Base-by-base conservation (phyloP, 139 green algal species). In the Tetraselmis chui region DNA sequence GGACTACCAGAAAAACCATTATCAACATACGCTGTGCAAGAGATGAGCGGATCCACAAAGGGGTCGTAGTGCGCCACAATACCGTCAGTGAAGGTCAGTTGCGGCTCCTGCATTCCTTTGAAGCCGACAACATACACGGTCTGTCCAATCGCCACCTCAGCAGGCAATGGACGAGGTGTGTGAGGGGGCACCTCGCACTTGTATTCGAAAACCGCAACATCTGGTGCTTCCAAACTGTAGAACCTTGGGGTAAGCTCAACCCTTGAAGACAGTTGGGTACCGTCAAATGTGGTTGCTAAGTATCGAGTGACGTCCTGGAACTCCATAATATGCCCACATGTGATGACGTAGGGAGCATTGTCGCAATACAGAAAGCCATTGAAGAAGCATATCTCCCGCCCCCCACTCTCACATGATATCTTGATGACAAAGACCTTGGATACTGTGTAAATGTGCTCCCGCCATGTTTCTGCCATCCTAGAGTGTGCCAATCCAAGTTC, bases 201-300 rank as follows among this genome's bases (percentile, higher is more conserved):
- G 45, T 67, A 67, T 67, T 67, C 45, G 45, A 67, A 67, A 67
- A 67, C 45, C 45, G 45, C 45, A 67, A 67, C 45, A 67, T 67
- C 45, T 67, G 45, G 45, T 67, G 45, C 45, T 67, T 67, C 45
- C 45, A 67, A 67, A 67, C 45, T 67, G 45, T 67, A 67, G 45
- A 67, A 67, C 45, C 45, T 67, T 67, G 45, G 45, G 45, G 45
- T 67, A 67, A 67, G 45, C 45, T 67, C 45, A 67, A 67, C 45
- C 45, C 45, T 67, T 67, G 45, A 67, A 67, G 45, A 67, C 45
- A 67, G 45, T 18, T 67, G 45, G 45, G 45, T 67, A 67, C 45
- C 45, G 45, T 67, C 45, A 67, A 67, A 67, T 67, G 45, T 67
- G 45, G 45, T 67, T 67, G 45, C 45, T 67, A 67, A 67, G 45